These are phyloP conservation scores for Fagopyrum tataricum DNA, from an alignment of 148 eudicot species.

Conservation along the genomic window DNA sequence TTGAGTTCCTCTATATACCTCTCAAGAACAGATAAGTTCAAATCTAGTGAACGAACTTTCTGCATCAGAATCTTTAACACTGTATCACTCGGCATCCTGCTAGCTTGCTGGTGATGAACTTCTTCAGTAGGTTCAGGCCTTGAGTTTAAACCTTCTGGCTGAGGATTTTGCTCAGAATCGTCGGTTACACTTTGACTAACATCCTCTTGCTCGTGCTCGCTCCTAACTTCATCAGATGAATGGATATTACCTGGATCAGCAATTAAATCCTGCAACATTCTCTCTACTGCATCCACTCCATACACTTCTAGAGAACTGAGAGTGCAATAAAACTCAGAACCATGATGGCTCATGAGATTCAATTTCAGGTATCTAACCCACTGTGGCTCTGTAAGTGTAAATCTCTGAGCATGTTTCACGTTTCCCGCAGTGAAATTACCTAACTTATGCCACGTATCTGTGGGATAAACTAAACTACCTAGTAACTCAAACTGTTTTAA, in stretches of 20 bases:
- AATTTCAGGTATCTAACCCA: conserved; percentile 88
- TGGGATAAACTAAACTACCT: conserved; percentile 80
- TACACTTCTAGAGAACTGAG: conserved; percentile 83
- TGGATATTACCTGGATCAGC: conserved; percentile 45
- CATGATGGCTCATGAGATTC: conserved; percentile 75
- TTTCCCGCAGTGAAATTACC: conserved; percentile 89
- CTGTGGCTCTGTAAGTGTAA: conserved; percentile 75
- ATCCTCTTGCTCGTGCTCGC: conserved; percentile 10
- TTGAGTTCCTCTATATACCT: conserved; percentile 82
- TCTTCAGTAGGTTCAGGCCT: conserved; percentile 66
- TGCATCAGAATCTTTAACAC: conserved; percentile 96
- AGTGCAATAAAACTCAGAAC: conserved; percentile 92
- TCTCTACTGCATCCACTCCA: conserved; percentile 96
- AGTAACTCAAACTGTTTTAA: conserved; percentile 78
- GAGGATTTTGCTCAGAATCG: neutral
- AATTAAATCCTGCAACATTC: conserved; percentile 87
- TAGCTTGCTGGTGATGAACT: conserved; percentile 55
- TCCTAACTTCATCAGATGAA: conserved; percentile 21
- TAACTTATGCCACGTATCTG: conserved; percentile 66
- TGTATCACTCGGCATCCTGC: conserved; percentile 96
- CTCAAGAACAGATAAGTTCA: conserved; percentile 84
- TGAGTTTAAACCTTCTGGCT: conserved; percentile 8
- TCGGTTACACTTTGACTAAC: neutral
- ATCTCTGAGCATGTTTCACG: conserved; percentile 76
- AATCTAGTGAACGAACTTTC: conserved; percentile 78